Base-by-base conservation (phyloP, 768 basidiomycete genomes). In the Leccinum obscurum region DNA sequence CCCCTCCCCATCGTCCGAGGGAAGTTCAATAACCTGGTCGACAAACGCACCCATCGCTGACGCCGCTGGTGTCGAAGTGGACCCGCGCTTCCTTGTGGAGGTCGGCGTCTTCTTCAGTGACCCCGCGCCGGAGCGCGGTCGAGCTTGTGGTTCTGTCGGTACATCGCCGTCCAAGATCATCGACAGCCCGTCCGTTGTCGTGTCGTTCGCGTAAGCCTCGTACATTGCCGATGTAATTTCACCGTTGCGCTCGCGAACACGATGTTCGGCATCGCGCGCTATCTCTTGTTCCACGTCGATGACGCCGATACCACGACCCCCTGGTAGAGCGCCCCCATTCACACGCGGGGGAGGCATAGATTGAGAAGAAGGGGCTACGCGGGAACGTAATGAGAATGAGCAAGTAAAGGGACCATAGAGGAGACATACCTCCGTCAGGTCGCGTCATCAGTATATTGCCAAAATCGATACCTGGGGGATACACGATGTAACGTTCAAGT, bases 381-480 rank as follows among this genome's bases (percentile, higher is more conserved):
- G 35, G 6, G 1, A 50, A 11, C 9, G n/a, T 14, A 28, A 22
- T 51, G 17, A 6, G 15, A 58, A 48, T 52, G 7, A 48, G 28
- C 3, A 14, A 28, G 30, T 14, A 26, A 13, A 4, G 24, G 2
- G 13, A 44, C 7, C 26, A 26, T n/a, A 20, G 4, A 51, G 3
- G 13, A 22, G 22, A 56, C 65, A 26, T 53, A 72, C 71, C 50
- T 48, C 54, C 65, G 3, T 64, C 64, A 0, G 56, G 63, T 11
- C 57, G 55, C 0, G 62, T 66, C 72, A 72, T 66, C 4, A 84
- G 62, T 9, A 80, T 62, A 52, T 68, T 70, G 24, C 78, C 78
- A 68, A 89, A 91, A 68, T 93, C 86, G 48, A 90, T 72, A 11
- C 87, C 86, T 0, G 80, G 78, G 1, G 90, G 86, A 62, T 89